Evolutionary conservation across 345 rosid genomes (phyloP), one percentile per base, ranked within the genome.

Genomic region (Gossypium turneri): DNA sequence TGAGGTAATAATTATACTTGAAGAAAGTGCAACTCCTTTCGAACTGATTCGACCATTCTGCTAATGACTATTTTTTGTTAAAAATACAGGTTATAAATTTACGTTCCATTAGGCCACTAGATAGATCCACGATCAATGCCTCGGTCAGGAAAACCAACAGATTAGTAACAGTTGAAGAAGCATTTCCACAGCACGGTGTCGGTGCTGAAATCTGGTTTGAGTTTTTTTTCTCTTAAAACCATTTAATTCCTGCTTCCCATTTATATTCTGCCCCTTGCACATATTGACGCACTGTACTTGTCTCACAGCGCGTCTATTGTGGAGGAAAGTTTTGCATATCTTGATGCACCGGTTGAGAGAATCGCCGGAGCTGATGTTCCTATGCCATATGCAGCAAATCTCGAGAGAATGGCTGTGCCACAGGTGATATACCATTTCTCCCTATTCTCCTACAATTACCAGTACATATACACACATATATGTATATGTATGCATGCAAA

Each of bases 111-210:
- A 84, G 98, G 78, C 97, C 97, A 24, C 90, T 94, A 7, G 97
- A 92, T 84, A 86, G 95, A 88, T 77, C 88, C 47, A 80, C 89
- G 34, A 95, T 95, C 79, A 95, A 93, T 68, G 83, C 90, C 71
- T 95, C 99, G 25, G 98, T 95, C 24, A 87, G 94, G 78, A 95
- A 95, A 83, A 95, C 99, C 45, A 95, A 88, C 89, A 86, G 99
- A 77, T 88, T 95, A 77, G 94, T 95, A 25, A 93, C 99, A 44
- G 91, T 95, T 11, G 99, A 95, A 81, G 97, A 92, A 88, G 97
- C 94, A 61, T 90, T 90, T 80, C 98, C 97, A 68, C 97, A 94
- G 78, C 92, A 92, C 75, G 98, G 97, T 65, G 88, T 95, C 64
- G 94, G 99, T 15, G 97, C 99, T 56, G 99, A 93, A 79, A 95